phyloP scores from a whole-genome alignment of 2,329 filamentous ascomycete genomes.

The Epichloe bromicola region DNA sequence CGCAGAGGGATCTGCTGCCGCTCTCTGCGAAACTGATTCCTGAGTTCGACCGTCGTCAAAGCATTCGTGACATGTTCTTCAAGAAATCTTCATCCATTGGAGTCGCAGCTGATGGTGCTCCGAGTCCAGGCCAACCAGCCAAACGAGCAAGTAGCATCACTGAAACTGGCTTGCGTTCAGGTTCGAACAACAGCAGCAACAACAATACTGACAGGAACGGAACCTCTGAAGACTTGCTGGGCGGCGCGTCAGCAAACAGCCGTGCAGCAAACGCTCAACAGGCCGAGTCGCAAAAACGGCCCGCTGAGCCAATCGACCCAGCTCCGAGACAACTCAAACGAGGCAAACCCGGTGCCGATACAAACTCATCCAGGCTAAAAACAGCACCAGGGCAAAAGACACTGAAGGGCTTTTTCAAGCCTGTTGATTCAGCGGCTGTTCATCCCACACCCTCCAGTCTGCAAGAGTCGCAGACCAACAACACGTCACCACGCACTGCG shows the following conservation, averaged over 20 bases:
- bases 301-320: background rate
- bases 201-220: background rate
- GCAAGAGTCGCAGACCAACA: background rate
- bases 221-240: background rate
- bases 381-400: slow-evolving; percentile 34
- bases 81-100: slow-evolving; percentile 18
- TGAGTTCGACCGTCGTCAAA: slow-evolving; percentile 74
- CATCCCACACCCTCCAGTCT: background rate
- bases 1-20: slow-evolving; percentile 51
- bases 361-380: slow-evolving; percentile 20
- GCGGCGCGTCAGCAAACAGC: background rate
- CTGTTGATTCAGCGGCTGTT: slow-evolving; percentile 17
- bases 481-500: background rate
- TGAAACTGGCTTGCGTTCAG: background rate
- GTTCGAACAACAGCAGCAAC: background rate
- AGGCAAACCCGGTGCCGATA: slow-evolving; percentile 11
- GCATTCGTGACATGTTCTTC: slow-evolving; percentile 83
- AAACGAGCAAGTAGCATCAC: background rate
- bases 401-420: slow-evolving; percentile 69
- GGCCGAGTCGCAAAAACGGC: background rate
- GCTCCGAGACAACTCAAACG: slow-evolving; percentile 11
- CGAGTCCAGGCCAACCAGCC: background rate
- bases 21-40: slow-evolving; percentile 74
- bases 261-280: background rate
- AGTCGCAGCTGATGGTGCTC: background rate